phyloP scores from a whole-genome alignment of 768 basidiomycete species.

The Suillus spraguei region DNA sequence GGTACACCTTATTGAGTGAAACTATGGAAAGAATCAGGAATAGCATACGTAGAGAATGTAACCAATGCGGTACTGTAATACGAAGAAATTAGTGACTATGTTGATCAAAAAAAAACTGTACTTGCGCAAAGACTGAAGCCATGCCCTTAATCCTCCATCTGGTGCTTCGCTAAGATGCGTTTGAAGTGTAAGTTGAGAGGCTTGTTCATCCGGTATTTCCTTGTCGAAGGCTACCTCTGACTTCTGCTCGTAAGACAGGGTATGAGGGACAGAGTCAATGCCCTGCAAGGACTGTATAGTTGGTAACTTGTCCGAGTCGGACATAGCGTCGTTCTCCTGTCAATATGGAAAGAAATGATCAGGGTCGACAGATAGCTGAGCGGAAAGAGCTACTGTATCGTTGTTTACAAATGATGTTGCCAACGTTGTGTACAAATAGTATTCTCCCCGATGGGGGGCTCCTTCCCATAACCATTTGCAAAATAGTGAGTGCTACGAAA shows the following conservation, averaged over 20 bases:
- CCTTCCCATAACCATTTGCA: neutral
- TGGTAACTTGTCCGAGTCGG: neutral
- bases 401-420: no score
- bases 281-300: neutral
- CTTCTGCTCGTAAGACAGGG: neutral
- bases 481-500: neutral
- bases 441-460: neutral
- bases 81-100: conserved; percentile 28
- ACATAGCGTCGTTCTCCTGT: neutral
- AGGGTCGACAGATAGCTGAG: neutral
- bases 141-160: conserved; percentile 35
- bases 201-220: neutral
- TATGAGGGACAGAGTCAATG: neutral
- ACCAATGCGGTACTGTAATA: conserved; percentile 40
- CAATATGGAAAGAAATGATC: neutral
- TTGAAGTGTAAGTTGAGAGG: conserved; percentile 14
- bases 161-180: conserved; percentile 27
- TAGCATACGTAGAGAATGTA: neutral
- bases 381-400: neutral
- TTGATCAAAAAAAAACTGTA: conserved; percentile 1
- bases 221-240: conserved; percentile 9
- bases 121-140: conserved; percentile 34
- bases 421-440: neutral
- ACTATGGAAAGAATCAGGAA: neutral
- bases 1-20: neutral